phyloP scores from a whole-genome alignment of 495 filamentous ascomycete genomes.

The Penicillium crystallinum region DNA sequence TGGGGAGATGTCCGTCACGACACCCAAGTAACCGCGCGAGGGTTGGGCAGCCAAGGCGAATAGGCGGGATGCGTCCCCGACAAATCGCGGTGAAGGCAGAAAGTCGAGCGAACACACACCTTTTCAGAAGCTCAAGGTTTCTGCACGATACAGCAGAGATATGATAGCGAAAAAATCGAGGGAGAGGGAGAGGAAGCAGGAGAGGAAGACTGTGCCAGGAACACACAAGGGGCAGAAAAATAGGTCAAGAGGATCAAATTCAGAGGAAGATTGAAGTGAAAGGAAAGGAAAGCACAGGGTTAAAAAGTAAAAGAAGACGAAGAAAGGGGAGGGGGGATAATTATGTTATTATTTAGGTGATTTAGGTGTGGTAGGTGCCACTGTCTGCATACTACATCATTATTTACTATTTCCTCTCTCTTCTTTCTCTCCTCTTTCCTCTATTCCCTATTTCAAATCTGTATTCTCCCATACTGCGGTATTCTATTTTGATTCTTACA shows the following conservation, averaged over 20 bases:
- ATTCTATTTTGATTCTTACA: too few species aligned
- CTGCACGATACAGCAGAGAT: neutral
- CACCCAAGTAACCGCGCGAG: neutral
- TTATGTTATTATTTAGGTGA: constrained; percentile 2
- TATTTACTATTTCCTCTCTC: neutral
- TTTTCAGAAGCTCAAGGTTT: neutral
- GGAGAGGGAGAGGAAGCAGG: neutral
- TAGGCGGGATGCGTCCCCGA: neutral
- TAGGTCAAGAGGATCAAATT: neutral
- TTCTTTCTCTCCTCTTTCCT: neutral
- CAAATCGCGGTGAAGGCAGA: neutral
- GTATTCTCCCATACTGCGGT: too few species aligned
- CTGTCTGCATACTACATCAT: constrained; percentile 20
- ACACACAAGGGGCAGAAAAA: neutral
- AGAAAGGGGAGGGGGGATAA: constrained; percentile 9
- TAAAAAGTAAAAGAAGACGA: constrained; percentile 4
- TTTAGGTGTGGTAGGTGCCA: constrained; percentile 32
- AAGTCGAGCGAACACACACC: neutral
- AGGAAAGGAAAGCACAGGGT: constrained; percentile 7
- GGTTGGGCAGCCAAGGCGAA: neutral
- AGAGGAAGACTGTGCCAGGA: neutral
- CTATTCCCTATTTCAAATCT: neutral
- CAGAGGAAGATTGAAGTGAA: neutral
- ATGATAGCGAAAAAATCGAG: constrained; percentile 1
- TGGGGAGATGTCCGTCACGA: neutral